phyloP scores from a whole-genome alignment of 2,329 filamentous ascomycete genomes.

The Ophiocordyceps camponoti-floridani region DNA sequence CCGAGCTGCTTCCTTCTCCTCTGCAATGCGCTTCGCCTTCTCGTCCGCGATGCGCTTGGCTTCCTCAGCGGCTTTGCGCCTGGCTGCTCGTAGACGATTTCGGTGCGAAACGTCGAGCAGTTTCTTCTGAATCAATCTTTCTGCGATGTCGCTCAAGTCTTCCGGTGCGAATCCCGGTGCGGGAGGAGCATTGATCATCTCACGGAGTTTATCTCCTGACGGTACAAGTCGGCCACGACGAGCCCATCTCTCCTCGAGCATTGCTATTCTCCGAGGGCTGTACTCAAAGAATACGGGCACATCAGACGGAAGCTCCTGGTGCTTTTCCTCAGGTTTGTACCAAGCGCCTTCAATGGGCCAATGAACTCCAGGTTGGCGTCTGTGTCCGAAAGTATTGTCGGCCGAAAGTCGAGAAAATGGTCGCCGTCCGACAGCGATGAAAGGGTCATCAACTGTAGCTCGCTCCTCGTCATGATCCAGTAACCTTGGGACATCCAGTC shows the following conservation, averaged over 20 bases:
- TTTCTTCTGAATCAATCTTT: neutral
- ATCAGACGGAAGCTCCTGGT: no score
- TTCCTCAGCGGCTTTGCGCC: conserved; percentile 8
- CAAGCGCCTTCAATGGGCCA: no score
- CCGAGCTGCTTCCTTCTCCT: no score
- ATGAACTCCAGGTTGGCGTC: no score
- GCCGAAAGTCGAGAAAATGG: no score
- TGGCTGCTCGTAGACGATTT: conserved; percentile 7
- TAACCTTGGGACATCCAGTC: conserved; percentile 8
- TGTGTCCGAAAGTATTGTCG: no score
- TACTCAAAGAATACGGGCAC: no score
- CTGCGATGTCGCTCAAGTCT: neutral
- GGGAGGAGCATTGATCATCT: neutral
- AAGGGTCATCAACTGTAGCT: neutral
- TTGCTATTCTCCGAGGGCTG: neutral
- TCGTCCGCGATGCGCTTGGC: conserved; percentile 9
- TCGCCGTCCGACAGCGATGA: neutral
- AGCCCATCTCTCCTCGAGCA: neutral
- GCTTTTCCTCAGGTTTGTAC: no score
- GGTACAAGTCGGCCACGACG: no score
- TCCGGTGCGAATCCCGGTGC: neutral
- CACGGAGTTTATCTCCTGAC: neutral
- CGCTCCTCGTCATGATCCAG: conserved; percentile 1
- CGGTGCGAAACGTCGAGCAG: neutral
- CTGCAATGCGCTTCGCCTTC: conserved; percentile 1